Conservation (phyloP, 805 yeast species). For the Teunomyces panamensis region DNA sequence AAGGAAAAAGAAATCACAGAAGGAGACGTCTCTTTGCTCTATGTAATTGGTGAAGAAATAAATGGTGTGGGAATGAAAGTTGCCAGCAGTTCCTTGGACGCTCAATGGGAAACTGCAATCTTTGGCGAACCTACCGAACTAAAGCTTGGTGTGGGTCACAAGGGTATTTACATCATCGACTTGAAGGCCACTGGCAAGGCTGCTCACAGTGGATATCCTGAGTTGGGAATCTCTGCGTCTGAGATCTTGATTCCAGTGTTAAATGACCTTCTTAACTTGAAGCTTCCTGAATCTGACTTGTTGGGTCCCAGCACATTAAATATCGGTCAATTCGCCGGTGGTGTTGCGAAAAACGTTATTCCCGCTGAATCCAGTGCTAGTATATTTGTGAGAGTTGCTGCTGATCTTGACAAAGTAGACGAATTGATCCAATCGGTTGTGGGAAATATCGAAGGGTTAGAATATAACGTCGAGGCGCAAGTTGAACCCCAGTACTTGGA, state of each 20-base stretch:
- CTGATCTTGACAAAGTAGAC: constrained; percentile 37
- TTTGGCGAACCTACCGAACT: constrained; percentile 78
- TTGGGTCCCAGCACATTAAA: constrained; percentile 64
- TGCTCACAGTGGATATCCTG: constrained; percentile 69
- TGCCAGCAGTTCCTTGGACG: constrained; percentile 40
- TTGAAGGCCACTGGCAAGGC: constrained; percentile 53
- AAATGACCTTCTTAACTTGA: constrained; percentile 38
- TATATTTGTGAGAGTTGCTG: constrained; percentile 54
- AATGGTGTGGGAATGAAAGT: constrained; percentile 60
- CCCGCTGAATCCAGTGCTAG: constrained; percentile 56
- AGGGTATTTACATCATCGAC: constrained; percentile 49
- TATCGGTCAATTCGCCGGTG: constrained; percentile 56
- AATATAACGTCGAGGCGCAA: constrained; percentile 11
- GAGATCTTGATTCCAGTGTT: constrained; percentile 52
- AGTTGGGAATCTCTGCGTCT: constrained; percentile 62
- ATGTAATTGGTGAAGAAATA: constrained; percentile 71
- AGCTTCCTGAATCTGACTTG: constrained; percentile 49
- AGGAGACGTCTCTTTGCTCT: constrained; percentile 58
- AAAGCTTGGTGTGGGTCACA: constrained; percentile 68
- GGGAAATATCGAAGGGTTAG: constrained; percentile 23
- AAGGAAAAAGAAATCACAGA: constrained; percentile 35
- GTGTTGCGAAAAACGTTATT: constrained; percentile 65
- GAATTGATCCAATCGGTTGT: constrained; percentile 33
- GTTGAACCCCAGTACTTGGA: constrained; percentile 49
- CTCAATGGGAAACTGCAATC: constrained; percentile 56